Evolutionary conservation across 2,329 filamentous ascomycete species (phyloP).

Genomic region (Atkinsonella hypoxylon): DNA sequence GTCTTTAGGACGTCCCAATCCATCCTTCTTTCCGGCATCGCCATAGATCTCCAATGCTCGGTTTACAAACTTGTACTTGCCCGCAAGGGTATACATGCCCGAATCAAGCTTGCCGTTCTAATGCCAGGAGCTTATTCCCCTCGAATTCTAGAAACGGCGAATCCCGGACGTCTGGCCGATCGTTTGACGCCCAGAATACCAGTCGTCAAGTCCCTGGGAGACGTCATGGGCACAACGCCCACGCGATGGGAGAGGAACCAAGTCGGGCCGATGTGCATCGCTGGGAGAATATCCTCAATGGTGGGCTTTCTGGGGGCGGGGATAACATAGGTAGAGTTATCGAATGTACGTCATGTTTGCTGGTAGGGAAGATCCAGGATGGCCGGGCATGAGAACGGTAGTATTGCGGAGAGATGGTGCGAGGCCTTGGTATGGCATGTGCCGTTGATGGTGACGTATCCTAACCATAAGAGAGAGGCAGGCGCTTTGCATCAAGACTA

Average conservation of each 20-base stretch:
- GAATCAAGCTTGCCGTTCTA: slow-evolving; percentile 35
- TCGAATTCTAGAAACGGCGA: slow-evolving; percentile 22
- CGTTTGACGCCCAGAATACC: slow-evolving; percentile 23
- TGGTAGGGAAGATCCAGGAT: slow-evolving; percentile 17
- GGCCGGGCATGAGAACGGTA: slow-evolving; percentile 9
- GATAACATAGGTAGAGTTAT: slow-evolving; percentile 27
- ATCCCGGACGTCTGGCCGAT: slow-evolving; percentile 29
- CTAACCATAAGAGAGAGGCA: slow-evolving; percentile 29
- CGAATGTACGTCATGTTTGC: slow-evolving; percentile 12
- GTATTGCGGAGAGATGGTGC: slow-evolving; percentile 20
- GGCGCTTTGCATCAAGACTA: slow-evolving; percentile 16
- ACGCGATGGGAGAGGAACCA: slow-evolving; percentile 29
- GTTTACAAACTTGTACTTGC: slow-evolving; percentile 34
- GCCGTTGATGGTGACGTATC: slow-evolving; percentile 28
- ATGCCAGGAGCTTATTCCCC: slow-evolving; percentile 10
- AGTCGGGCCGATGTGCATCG: slow-evolving; percentile 28
- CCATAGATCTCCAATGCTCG: slow-evolving; percentile 37
- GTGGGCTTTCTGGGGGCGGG: slow-evolving; percentile 24
- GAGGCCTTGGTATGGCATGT: slow-evolving; percentile 29
- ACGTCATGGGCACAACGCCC: slow-evolving; percentile 28
- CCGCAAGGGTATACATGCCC: slow-evolving; percentile 32
- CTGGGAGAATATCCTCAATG: slow-evolving; percentile 21
- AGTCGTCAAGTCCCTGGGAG: slow-evolving; percentile 13
- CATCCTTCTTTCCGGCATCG: slow-evolving; percentile 24
- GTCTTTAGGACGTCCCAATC: slow-evolving; percentile 35